Base-by-base conservation (phyloP, 2,329 filamentous ascomycete species). In the Neopestalotiopsis clavispora region DNA sequence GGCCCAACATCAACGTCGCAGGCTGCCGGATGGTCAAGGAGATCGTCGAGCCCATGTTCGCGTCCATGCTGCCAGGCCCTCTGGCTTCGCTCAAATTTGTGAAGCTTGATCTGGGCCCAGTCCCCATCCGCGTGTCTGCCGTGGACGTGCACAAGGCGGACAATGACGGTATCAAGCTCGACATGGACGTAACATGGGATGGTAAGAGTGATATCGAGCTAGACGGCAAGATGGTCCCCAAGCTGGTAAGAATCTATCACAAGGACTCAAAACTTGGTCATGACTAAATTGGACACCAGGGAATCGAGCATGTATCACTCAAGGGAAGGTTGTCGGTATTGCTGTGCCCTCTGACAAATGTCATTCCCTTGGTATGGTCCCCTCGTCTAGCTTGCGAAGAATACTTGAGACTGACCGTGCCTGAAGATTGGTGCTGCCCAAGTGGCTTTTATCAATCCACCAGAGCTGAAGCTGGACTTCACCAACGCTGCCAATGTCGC, bases 371-470 rank as follows among this genome's bases (percentile, higher is more conserved):
- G 69, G 83, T 85, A 80, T 59, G 74, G 23, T 28, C 10, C 40
- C 9, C 6, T n/a, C 20, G 49, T 23, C 42, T 23, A 69, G 75
- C 66, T 74, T 20, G 17, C 5, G 14, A 4, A 23, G 6, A 23
- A 56, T 34, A 17, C 23, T n/a, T 34, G 17, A 42, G 30, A 56
- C 57, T 68, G 34, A 71, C 52, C 49, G 3, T 1, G 7, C 7
- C 23, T 4, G n/a, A 23, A 84, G 82, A 84, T 85, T 56, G 84
- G 84, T 3, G 84, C 84, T 14, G 80, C 80, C 0, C 84, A 86
- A 73, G 77, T 85, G 0, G 76, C 83, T 28, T 85, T 86, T 74
- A 83, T 86, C 76, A 85, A 85, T 74, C 81, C 81, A 1, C 84
- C 84, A 0, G 73, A 73, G 34, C 79, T 86, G 38, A 78, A 82